Percentiles rank a stretch among this genome's conserved stretches.
phyloP scores from a whole-genome alignment of 2,329 filamentous ascomycete genomes.

The Exophiala xenobiotica region DNA sequence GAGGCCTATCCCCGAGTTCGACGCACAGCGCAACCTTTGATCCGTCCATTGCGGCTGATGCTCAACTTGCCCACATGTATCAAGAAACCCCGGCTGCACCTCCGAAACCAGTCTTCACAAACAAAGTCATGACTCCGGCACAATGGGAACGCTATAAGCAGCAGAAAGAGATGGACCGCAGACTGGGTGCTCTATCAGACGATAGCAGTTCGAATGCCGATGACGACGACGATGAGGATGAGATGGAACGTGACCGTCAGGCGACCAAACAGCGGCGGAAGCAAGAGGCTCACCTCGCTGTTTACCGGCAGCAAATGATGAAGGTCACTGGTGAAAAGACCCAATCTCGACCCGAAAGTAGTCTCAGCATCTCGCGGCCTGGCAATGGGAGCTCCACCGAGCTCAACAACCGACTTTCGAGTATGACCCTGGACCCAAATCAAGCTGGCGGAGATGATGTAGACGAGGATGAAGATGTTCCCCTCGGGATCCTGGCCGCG shows the following conservation, averaged over 20 bases:
- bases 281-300: constrained; percentile 84
- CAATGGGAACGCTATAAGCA: constrained; percentile 80
- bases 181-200: constrained; percentile 47
- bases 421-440: constrained; percentile 36
- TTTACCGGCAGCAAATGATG: constrained; percentile 95
- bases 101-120: constrained; percentile 38
- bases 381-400: constrained; percentile 18
- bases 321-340: constrained; percentile 82
- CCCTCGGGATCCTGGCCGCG: constrained; percentile 79
- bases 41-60: constrained; percentile 43
- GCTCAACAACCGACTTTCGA: constrained; percentile 39
- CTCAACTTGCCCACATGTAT: constrained; percentile 47
- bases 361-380: constrained; percentile 7
- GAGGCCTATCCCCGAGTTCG: constrained; percentile 17
- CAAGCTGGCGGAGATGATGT: constrained; percentile 47
- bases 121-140: constrained; percentile 85
- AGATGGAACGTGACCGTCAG: constrained; percentile 70
- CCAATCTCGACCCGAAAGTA: constrained; percentile 45
- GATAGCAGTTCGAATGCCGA: constrained; percentile 58
- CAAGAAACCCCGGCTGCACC: constrained; percentile 40
- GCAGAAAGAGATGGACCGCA: constrained; percentile 66
- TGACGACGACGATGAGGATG: constrained; percentile 74
- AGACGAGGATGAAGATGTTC: constrained; percentile 84
- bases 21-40: constrained; percentile 32
- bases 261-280: constrained; percentile 75